A percentile compares a stretch with the other conserved stretches of the same genome.
Evolutionary conservation across 225 moss, liverwort and hornwort species (phyloP).

Genomic region (Polytrichum commune): DNA sequence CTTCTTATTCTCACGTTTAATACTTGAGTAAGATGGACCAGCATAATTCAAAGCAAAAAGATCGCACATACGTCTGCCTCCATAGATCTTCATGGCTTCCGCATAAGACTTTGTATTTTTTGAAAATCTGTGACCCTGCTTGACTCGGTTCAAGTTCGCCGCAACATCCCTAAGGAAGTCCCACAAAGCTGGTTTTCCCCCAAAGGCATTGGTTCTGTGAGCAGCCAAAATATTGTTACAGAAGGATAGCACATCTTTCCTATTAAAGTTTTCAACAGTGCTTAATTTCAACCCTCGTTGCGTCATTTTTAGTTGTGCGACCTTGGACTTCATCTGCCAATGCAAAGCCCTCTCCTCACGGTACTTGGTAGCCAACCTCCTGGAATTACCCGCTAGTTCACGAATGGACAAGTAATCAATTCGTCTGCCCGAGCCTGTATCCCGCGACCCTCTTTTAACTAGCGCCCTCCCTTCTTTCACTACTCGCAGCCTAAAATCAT

Average conservation of each 20-base stretch:
- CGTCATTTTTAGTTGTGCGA: not conserved
- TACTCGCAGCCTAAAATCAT: too few species aligned
- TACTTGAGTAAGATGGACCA: not conserved
- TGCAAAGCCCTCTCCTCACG: slow-evolving; percentile 1
- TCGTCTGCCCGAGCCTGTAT: too few species aligned
- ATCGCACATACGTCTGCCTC: too few species aligned
- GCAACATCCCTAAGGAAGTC: slow-evolving; percentile 6
- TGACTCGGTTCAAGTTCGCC: not conserved
- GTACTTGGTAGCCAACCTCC: not conserved
- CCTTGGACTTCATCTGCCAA: slow-evolving; percentile 4
- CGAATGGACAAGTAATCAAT: not conserved
- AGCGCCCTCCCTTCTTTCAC: too few species aligned
- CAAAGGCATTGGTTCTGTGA: slow-evolving; percentile 2
- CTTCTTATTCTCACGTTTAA: not conserved
- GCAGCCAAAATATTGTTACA: too few species aligned
- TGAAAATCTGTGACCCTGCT: too few species aligned
- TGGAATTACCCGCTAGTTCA: not conserved
- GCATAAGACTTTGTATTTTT: too few species aligned
- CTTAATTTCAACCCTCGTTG: not conserved
- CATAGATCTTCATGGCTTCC: not conserved
- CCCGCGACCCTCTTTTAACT: too few species aligned
- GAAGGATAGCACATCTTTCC: too few species aligned
- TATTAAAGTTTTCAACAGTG: slow-evolving; percentile 3
- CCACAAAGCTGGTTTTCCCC: slow-evolving; percentile 2
- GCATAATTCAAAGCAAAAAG: not conserved